phyloP scores from a whole-genome alignment of 352 stramenopile species.

The Pythium phragmitis region DNA sequence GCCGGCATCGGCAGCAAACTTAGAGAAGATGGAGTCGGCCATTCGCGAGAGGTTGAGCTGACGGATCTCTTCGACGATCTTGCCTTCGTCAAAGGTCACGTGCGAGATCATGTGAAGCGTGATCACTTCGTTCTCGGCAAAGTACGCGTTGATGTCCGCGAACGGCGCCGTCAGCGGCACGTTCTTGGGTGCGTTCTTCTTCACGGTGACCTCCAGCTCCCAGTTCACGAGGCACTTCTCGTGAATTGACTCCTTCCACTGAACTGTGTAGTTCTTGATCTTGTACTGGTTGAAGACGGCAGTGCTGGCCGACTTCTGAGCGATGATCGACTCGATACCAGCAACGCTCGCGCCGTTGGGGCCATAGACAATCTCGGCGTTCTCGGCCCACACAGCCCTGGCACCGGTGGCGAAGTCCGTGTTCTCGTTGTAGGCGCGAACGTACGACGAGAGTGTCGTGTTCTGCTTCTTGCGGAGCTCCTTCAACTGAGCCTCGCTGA shows the following conservation, averaged over 20 bases:
- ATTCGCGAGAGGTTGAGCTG: constrained; percentile 70
- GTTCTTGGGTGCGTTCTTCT: constrained; percentile 45
- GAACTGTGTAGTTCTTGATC: constrained; percentile 80
- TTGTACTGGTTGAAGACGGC: constrained; percentile 76
- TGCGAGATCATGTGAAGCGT: constrained; percentile 76
- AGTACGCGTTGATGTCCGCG: constrained; percentile 50
- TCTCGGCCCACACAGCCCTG: constrained; percentile 53
- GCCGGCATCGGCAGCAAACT: constrained; percentile 53
- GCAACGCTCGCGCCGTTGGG: constrained; percentile 40
- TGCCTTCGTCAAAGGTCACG: constrained; percentile 77
- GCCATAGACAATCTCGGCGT: constrained; percentile 72
- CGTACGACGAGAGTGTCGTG: constrained; percentile 67
- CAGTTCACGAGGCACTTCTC: constrained; percentile 80
- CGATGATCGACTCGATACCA: constrained; percentile 59
- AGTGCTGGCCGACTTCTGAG: constrained; percentile 56
- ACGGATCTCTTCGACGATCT: constrained; percentile 79
- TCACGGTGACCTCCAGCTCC: constrained; percentile 63
- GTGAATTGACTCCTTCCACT: constrained; percentile 67
- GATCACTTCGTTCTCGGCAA: constrained; percentile 49
- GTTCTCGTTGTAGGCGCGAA: constrained; percentile 70
- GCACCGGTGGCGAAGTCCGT: constrained; percentile 60
- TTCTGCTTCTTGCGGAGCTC: constrained; percentile 83
- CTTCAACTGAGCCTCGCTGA: constrained; percentile 62
- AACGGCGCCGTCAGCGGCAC: constrained; percentile 69
- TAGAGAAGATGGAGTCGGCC: constrained; percentile 45